A percentile compares a stretch with the other conserved stretches of the same genome.
Conservation (phyloP, 805 yeast genomes). For the Pichia californica region DNA sequence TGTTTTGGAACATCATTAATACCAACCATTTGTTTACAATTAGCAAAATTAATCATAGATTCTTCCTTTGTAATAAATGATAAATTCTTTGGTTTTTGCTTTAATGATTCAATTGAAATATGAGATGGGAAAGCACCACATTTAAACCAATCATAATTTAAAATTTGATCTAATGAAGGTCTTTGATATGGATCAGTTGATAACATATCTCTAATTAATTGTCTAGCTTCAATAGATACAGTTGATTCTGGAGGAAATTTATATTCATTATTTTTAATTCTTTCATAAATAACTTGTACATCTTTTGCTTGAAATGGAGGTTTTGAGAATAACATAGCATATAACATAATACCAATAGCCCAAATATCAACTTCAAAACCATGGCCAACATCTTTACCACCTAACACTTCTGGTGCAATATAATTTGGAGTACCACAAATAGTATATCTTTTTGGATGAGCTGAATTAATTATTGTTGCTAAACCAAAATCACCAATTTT, state of each 20-base stretch:
- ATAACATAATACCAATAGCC: conserved; percentile 97
- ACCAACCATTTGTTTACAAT: conserved; percentile 60
- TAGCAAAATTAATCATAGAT: conserved; percentile 60
- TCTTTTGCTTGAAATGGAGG: conserved; percentile 98
- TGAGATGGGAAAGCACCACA: conserved; percentile 70
- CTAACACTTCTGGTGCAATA: conserved; percentile 95
- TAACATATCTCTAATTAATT: conserved; percentile 65
- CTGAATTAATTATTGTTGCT: conserved; percentile 79
- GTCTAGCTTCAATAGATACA: conserved; percentile 66
- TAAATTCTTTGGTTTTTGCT: conserved; percentile 53
- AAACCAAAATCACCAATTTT: conserved; percentile 97
- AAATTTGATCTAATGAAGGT: conserved; percentile 72
- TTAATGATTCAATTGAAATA: conserved; percentile 57
- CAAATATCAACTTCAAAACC: conserved; percentile 93
- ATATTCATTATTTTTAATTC: conserved; percentile 80
- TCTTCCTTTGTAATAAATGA: conserved; percentile 49
- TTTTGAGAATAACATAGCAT: conserved; percentile 84
- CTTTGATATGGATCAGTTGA: conserved; percentile 73
- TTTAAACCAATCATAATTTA: conserved; percentile 80
- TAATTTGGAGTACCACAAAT: conserved; percentile 99
- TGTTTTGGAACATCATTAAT: conserved; percentile 39
- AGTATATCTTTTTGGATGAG: conserved; percentile 75
- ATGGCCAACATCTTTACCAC: conserved; percentile 84
- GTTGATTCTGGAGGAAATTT: conserved; percentile 57
- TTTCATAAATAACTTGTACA: conserved; percentile 84